Conservation (phyloP, 176 grass and related monocot genomes). For the Avena eriantha region DNA sequence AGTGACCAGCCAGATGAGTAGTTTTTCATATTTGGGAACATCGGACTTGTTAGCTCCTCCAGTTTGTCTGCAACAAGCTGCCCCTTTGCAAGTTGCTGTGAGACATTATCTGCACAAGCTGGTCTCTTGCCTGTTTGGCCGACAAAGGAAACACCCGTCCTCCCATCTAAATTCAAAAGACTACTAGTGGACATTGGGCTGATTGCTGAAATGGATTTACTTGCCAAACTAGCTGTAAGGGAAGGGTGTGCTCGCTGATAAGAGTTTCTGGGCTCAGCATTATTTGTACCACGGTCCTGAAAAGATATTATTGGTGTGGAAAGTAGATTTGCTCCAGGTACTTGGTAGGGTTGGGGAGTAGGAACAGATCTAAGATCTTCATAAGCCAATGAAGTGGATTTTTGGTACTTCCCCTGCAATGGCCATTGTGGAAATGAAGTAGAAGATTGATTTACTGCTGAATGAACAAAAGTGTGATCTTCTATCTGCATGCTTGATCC, state of each 20-base stretch:
- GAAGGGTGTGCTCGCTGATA: constrained; percentile 39
- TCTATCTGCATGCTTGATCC: constrained; percentile 39
- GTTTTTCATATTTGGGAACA: constrained; percentile 34
- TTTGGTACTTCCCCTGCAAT: constrained; percentile 49
- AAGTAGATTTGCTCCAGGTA: constrained; percentile 36
- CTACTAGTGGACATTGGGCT: constrained; percentile 21
- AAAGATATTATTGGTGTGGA: constrained; percentile 50
- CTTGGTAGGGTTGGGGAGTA: constrained; percentile 39
- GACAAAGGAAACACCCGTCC: constrained; percentile 31
- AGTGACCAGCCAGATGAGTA: constrained; percentile 53
- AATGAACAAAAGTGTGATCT: constrained; percentile 34
- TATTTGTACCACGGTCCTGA: constrained; percentile 32
- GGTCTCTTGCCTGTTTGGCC: constrained; percentile 46
- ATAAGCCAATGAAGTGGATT: constrained; percentile 43
- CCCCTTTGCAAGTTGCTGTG: constrained; percentile 57
- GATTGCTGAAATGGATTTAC: constrained; percentile 40
- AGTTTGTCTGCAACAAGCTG: constrained; percentile 49
- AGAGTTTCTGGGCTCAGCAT: constrained; percentile 47
- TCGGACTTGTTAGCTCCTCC: constrained; percentile 31
- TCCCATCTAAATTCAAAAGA: constrained; percentile 46
- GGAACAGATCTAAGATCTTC: constrained; percentile 46
- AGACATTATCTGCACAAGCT: constrained; percentile 49
- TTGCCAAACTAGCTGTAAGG: constrained; percentile 38
- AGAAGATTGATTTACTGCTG: constrained; percentile 54
- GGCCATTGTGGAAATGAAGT: constrained; percentile 44